Base-by-base conservation (phyloP, 345 rosid genomes). In the Nephelium lappaceum region DNA sequence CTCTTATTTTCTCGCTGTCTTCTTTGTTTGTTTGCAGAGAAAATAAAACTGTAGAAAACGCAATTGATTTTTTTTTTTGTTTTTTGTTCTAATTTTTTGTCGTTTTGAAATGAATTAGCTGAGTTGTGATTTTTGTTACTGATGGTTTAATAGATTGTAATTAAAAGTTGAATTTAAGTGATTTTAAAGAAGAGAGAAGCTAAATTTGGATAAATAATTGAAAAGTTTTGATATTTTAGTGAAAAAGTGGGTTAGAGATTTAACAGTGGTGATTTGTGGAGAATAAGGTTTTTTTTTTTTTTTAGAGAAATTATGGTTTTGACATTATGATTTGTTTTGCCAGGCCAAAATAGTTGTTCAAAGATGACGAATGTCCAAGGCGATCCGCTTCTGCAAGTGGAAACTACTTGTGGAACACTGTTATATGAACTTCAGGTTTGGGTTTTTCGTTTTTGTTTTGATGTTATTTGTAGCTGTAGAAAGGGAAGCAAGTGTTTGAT, bases 361-460 rank as follows among this genome's bases (percentile, higher is more conserved):
- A 83, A 76, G 47, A 93, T 93, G 98, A 75, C 89, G 19, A 79
- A 36, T 81, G 69, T 58, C 39, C 86, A 81, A 75, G 85, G 64
- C 39, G 85, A 87, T 78, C 87, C 90, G 53, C 86, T 91, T 83
- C 76, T 79, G 77, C 93, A 93, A 84, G 83, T 87, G 84, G 97
- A 91, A 82, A 93, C 95, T 18, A 90, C 98, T 8, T 94, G 99
- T 78, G 94, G 93, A 81, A 67, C 95, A 19, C 98, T 96, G 73
- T 82, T 95, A 62, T 85, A 81, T 31, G 99, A 96, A 83, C 95
- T 94, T 68, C 95, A 94, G 99, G 99, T 95, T 1, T 12, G 5
- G 51, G 36, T n/a, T 21, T 57, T 42, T 60, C 41, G 19, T 11
- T 73, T 19, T 23, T 14, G 16, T 23, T 43, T 25, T 73, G 36